Evolutionary conservation across 148 eudicot genomes (phyloP).

Genomic region (Simmondsia chinensis): DNA sequence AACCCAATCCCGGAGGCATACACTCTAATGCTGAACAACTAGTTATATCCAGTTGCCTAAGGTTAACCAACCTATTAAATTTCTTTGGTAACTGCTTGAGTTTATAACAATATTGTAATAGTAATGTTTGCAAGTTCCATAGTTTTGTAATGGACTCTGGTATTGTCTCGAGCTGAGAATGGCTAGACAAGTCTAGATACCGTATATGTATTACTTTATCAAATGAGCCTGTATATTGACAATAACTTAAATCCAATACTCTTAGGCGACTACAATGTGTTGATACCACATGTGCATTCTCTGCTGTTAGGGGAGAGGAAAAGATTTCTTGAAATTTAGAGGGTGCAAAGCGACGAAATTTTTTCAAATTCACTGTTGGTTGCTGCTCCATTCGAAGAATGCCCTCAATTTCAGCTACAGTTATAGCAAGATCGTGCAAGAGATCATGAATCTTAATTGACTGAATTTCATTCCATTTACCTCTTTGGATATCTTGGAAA

Average conservation of each 20-base stretch:
- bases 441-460: constrained; percentile 8
- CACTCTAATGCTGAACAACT: background rate
- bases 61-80: background rate
- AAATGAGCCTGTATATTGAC: background rate
- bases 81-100: background rate
- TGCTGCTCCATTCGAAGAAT: background rate
- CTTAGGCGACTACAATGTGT: background rate
- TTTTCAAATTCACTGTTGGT: background rate
- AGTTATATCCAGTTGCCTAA: background rate
- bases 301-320: too few relatives aligned
- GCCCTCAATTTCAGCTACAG: background rate
- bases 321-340: too few relatives aligned
- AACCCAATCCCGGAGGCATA: background rate
- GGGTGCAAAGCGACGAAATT: background rate
- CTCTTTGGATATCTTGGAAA: constrained; percentile 1
- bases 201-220: background rate
- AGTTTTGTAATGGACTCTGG: background rate
- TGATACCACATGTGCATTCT: background rate
- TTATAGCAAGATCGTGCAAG: constrained; percentile 1
- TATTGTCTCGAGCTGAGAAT: background rate
- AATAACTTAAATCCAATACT: background rate
- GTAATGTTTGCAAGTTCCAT: background rate
- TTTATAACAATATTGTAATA: background rate
- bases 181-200: background rate
- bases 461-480: background rate